These are phyloP conservation scores for Mycena leptocephala DNA, from an alignment of 768 basidiomycete species.

Conservation along the genomic window DNA sequence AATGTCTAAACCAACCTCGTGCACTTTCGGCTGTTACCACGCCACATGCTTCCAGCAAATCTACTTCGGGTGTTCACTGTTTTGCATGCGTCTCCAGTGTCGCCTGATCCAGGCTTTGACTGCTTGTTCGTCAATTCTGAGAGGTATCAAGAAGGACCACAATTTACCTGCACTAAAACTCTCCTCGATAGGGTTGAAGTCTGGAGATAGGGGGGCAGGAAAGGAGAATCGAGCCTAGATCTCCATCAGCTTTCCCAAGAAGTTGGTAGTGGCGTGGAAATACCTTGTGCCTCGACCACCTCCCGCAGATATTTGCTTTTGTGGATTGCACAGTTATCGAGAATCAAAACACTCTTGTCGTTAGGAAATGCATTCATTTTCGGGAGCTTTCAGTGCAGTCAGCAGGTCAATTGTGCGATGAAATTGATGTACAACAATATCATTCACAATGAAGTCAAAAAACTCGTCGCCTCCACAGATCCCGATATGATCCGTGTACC, in stretches of 20 bases:
- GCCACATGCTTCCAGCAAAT: slow-evolving; percentile 40
- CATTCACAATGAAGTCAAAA: slow-evolving; percentile 47
- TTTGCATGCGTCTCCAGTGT: slow-evolving; percentile 30
- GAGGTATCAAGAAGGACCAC: neutral
- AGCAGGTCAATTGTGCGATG: neutral
- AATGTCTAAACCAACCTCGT: slow-evolving; percentile 45
- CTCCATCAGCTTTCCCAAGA: neutral
- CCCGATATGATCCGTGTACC: slow-evolving; percentile 43
- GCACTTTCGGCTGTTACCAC: slow-evolving; percentile 46
- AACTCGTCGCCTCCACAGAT: slow-evolving; percentile 47
- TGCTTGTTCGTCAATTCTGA: neutral
- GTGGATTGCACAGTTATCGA: slow-evolving; percentile 52
- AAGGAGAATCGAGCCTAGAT: slow-evolving; percentile 40
- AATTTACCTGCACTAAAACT: slow-evolving; percentile 44
- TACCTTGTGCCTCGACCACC: slow-evolving; percentile 38
- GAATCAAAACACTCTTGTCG: slow-evolving; percentile 42
- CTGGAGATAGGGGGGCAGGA: slow-evolving; percentile 53
- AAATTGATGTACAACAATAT: slow-evolving; percentile 38
- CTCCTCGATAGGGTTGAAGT: slow-evolving; percentile 55
- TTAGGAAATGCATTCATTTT: slow-evolving; percentile 46
- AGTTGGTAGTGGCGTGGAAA: neutral
- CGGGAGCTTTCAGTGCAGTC: slow-evolving; percentile 27
- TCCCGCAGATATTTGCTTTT: slow-evolving; percentile 39
- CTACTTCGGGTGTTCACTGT: slow-evolving; percentile 36
- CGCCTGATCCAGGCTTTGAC: slow-evolving; percentile 45